Evolutionary conservation across 2,329 filamentous ascomycete species (phyloP).

Genomic region (Diaporthe aspalathi): DNA sequence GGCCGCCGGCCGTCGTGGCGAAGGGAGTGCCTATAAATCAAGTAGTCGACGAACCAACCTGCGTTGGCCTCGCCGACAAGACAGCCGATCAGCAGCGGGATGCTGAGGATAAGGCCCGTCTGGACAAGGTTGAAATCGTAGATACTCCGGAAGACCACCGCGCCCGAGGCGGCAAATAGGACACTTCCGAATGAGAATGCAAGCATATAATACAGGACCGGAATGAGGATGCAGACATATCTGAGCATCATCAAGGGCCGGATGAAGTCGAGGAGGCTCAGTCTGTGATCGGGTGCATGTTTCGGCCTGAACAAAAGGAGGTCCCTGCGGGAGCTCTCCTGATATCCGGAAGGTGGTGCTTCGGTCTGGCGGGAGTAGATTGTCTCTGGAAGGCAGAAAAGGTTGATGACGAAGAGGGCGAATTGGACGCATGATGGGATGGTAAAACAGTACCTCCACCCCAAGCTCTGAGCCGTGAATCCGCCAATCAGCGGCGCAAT

Average conservation of each 20-base stretch:
- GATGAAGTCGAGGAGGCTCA: constrained; percentile 39
- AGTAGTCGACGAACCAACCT: constrained; percentile 46
- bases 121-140: constrained; percentile 44
- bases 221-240: constrained; percentile 42
- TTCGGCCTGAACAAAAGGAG: constrained; percentile 32
- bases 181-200: constrained; percentile 44
- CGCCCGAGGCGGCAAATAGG: constrained; percentile 43
- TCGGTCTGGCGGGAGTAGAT: constrained; percentile 41
- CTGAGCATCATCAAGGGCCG: constrained; percentile 43
- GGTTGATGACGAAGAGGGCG: constrained; percentile 41
- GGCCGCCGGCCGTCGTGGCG: constrained; percentile 43
- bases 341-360: neutral
- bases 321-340: constrained; percentile 27
- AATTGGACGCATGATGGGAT: constrained; percentile 45
- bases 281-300: constrained; percentile 24
- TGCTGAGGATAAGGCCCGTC: constrained; percentile 44
- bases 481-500: constrained; percentile 45
- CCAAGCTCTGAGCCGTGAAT: constrained; percentile 44
- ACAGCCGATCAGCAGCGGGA: constrained; percentile 44
- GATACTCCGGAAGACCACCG: constrained; percentile 40
- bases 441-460: constrained; percentile 44
- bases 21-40: constrained; percentile 46
- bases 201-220: constrained; percentile 43
- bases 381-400: constrained; percentile 46
- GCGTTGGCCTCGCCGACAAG: constrained; percentile 45